Evolutionary conservation across 306 rosid genomes (phyloP).

Genomic region (Neltuma alba): DNA sequence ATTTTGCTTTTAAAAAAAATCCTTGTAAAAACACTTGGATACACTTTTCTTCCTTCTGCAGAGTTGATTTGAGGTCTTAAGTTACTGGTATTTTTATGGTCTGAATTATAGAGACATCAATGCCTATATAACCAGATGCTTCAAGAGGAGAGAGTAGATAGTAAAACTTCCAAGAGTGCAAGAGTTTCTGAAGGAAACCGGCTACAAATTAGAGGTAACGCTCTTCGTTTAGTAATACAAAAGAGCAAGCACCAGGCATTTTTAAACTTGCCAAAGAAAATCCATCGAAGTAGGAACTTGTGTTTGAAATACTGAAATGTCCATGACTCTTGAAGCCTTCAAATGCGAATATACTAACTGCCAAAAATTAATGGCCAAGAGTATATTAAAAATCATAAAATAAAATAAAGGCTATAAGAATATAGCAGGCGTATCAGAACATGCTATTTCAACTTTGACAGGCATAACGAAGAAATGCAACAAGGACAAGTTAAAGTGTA

Average conservation of each 20-base stretch:
- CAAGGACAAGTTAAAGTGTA: not conserved
- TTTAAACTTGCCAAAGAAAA: too few relatives aligned
- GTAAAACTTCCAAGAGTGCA: not conserved
- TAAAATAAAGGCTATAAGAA: not conserved
- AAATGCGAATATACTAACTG: not conserved
- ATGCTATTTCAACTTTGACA: too few relatives aligned
- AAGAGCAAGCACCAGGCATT: too few relatives aligned
- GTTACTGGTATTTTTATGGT: not conserved
- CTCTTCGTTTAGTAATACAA: too few relatives aligned
- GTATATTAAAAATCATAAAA: not conserved
- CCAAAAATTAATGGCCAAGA: not conserved
- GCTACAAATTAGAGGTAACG: too few relatives aligned
- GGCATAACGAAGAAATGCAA: too few relatives aligned
- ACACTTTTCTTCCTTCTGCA: not conserved
- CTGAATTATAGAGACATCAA: not conserved
- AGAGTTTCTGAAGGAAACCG: not conserved
- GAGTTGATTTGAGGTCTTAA: not conserved
- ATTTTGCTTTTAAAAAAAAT: too few relatives aligned
- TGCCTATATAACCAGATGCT: not conserved
- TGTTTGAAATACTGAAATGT: not conserved
- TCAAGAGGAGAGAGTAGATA: not conserved
- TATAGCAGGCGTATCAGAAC: not conserved
- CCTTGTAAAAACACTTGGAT: not conserved
- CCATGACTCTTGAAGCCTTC: not conserved
- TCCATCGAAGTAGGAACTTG: not conserved